phyloP scores from a whole-genome alignment of 2,329 filamentous ascomycete species.

The Trichoderma sp. region DNA sequence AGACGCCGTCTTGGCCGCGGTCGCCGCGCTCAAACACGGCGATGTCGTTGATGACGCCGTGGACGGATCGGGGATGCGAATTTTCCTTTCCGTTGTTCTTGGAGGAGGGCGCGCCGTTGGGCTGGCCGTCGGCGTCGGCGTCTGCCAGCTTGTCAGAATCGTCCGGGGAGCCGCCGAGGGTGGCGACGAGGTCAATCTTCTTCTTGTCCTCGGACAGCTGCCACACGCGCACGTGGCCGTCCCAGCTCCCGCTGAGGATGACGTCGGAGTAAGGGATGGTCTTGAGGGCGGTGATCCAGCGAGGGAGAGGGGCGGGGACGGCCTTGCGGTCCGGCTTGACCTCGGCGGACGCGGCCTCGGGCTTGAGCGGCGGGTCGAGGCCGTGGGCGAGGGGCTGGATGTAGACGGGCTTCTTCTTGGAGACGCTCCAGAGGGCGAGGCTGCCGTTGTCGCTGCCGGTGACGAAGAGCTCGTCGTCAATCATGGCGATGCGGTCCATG shows the following conservation, averaged over 20 bases:
- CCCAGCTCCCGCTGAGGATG: constrained; percentile 91
- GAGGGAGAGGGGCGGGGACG: constrained; percentile 66
- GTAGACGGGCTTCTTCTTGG: constrained; percentile 93
- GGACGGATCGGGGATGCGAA: constrained; percentile 45
- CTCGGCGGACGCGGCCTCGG: constrained; percentile 74
- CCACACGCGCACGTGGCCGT: constrained; percentile 82
- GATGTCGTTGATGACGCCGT: constrained; percentile 86
- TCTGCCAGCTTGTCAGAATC: not conserved
- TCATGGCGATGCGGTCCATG: constrained; percentile 87
- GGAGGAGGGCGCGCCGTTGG: constrained; percentile 8
- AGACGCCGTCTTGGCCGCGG: constrained; percentile 72
- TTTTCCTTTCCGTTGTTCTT: constrained; percentile 33
- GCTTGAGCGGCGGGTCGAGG: constrained; percentile 68
- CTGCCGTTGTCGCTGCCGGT: constrained; percentile 92
- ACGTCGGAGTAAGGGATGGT: constrained; percentile 89
- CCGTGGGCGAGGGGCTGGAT: constrained; percentile 82
- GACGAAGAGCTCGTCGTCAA: constrained; percentile 86
- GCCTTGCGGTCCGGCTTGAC: constrained; percentile 59
- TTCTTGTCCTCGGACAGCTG: constrained; percentile 79
- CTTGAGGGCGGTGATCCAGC: constrained; percentile 87
- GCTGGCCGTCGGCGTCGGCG: not conserved
- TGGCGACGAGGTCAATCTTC: constrained; percentile 71
- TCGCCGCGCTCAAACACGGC: constrained; percentile 83
- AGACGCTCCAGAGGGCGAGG: constrained; percentile 81
- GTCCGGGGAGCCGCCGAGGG: constrained; percentile 48